Conservation (phyloP, 805 yeast species). For the Suhomyces kilbournensis region DNA sequence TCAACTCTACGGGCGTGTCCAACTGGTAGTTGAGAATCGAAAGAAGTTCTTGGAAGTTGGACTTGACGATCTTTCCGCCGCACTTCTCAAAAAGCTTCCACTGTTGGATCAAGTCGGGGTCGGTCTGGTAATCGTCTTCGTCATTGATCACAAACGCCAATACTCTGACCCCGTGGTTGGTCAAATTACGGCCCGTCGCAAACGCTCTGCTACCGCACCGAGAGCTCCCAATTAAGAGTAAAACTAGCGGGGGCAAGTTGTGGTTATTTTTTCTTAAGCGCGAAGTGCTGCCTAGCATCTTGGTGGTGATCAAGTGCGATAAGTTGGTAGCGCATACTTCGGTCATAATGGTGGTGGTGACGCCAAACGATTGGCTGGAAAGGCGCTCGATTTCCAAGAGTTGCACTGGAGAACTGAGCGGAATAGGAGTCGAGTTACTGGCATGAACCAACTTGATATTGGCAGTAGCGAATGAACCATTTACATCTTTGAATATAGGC, state of each 20-base stretch:
- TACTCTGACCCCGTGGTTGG: slow-evolving; percentile 71
- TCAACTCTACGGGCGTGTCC: slow-evolving; percentile 74
- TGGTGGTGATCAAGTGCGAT: slow-evolving; percentile 52
- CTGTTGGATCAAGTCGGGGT: slow-evolving; percentile 48
- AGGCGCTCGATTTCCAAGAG: slow-evolving; percentile 70
- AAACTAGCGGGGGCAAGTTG: slow-evolving; percentile 75
- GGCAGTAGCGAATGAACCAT: slow-evolving; percentile 3
- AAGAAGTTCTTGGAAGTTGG: slow-evolving; percentile 36
- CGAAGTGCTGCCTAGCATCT: slow-evolving; percentile 62
- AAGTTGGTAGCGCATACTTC: slow-evolving; percentile 73
- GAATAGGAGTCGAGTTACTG: slow-evolving; percentile 34
- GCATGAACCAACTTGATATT: slow-evolving; percentile 19
- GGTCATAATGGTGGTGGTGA: slow-evolving; percentile 44
- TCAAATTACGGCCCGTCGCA: slow-evolving; percentile 74
- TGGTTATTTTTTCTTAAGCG: slow-evolving; percentile 66
- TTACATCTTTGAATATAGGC: slow-evolving; percentile 15
- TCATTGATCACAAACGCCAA: slow-evolving; percentile 46
- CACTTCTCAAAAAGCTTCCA: slow-evolving; percentile 51
- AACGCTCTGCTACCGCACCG: slow-evolving; percentile 72
- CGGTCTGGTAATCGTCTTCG: slow-evolving; percentile 26
- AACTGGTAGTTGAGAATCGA: slow-evolving; percentile 41
- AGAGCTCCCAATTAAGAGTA: slow-evolving; percentile 70
- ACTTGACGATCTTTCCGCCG: slow-evolving; percentile 63
- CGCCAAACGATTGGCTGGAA: slow-evolving; percentile 48
- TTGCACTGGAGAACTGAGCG: slow-evolving; percentile 75